Base-by-base conservation (phyloP, 2,329 filamentous ascomycete species). In the Ceratocystiopsis brevicomis region DNA sequence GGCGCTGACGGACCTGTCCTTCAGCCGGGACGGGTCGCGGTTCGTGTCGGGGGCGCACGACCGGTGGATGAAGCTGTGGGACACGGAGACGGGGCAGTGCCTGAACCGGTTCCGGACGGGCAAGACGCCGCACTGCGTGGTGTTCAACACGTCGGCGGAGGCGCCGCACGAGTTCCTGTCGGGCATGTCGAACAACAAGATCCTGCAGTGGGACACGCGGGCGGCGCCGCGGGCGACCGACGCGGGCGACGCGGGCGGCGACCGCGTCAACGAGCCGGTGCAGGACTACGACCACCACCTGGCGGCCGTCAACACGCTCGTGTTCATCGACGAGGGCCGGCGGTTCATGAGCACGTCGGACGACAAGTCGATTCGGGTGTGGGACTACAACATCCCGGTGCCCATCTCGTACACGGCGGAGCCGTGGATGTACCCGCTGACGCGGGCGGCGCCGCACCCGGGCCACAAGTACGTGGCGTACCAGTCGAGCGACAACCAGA, bases 231-330 rank as follows among this genome's bases (percentile, higher is more conserved):
- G 2, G 75, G 92, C 25, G 77, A 78, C 8, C 39, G 21, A 16
- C 25, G 21, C 6, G 6, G 30, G 18, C 30, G 40, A 13, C 33
- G 18, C 6, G 6, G 36, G 36, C n/a, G 11, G 21, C 33, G 45
- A 41, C 21, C 18, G 1, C 3, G 63, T 68, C 47, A 76, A 75
- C 51, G 77, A 92, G 53, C 71, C 90, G 46, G 82, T 94, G 13
- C 92, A 98, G 57, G 90, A 96, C 65, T 98, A 98, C 63, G 88
- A 98, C 57, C 90, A 98, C 60, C 90, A 98, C 59, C 66, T 98
- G 48, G 90, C 86, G n/a, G 85, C 90, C 19, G 80, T 98, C 66
- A 98, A 98, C 64, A 96, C 90, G 11, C 84, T 98, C 51, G 90
- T 84, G 5, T 98, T 96, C 60, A 85, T 92, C 51, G 90, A 98